Evolutionary conservation across 2,329 filamentous ascomycete genomes (phyloP), one percentile per base, ranked within the genome.

Genomic region (Trichophyton schoenleinii): DNA sequence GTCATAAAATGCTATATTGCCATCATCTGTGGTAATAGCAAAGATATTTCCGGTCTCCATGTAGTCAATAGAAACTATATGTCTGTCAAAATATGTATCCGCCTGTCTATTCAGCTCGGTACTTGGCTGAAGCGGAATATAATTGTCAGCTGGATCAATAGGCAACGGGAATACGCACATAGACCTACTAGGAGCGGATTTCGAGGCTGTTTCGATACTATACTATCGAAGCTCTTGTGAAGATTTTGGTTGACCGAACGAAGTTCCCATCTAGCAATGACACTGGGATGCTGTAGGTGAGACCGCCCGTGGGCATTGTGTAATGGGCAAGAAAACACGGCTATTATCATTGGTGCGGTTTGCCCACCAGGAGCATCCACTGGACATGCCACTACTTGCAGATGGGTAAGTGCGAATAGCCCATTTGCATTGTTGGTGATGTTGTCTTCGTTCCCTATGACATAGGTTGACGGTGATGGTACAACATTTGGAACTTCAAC

Each of bases 201-300:
- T 63, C 79, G 83, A 68, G 83, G 84, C 68, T 83, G 84, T 66
- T 87, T 83, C 49, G 81, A 79, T 6, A 84, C 83, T 28, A 94
- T 79, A 67, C 91, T 87, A 66, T 90, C 87, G 70, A 95, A 92
- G 11, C 87, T 87, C 1, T 86, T 76, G 69, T 94, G 88, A 6
- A 95, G 75, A 8, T 76, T 79, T 64, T 87, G 83, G n/a, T 81
- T 75, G 57, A 83, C 80, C 36, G 88, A 84, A 36, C 81, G 79
- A 8, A 92, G 71, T 66, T 94, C 87, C 92, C 92, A 97, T 64
- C 87, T 83, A 64, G 90, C 86, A 64, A 97, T 79, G 46, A 91
- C 82, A 66, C 86, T 95, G 66, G 87, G 84, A 0, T 83, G 77
- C 36, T 85, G 83, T 65, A 81, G 80, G 60, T 82, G 85, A 34